Percentiles rank a stretch among this genome's conserved stretches.
These are phyloP conservation scores for Echinochloa phyllopogon DNA, from an alignment of 176 grass and related monocot genomes.

Conservation along the genomic window DNA sequence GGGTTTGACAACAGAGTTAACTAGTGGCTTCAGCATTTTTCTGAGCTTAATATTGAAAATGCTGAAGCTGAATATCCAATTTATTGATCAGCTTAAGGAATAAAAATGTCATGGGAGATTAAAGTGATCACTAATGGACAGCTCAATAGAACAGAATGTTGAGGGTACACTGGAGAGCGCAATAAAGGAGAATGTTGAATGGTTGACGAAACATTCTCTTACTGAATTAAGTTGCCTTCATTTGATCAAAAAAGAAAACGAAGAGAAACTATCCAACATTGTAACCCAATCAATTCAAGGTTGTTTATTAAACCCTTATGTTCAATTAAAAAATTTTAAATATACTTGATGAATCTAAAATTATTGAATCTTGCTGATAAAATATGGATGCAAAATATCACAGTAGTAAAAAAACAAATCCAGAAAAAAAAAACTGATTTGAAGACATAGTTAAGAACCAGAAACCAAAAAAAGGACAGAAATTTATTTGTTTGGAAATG, in stretches of 20 bases:
- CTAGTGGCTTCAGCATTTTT: not conserved
- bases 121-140: not conserved
- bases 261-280: not conserved
- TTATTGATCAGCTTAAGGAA: not conserved
- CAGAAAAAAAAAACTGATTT: conserved; percentile 2
- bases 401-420: not conserved
- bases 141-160: not conserved
- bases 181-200: not conserved
- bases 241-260: not conserved
- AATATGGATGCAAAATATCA: not conserved
- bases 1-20: not conserved
- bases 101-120: not conserved
- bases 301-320: not conserved
- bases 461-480: not conserved
- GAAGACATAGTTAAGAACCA: conserved; percentile 18
- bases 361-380: conserved; percentile 11
- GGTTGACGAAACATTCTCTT: not conserved
- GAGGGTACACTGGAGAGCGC: not conserved
- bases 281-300: not conserved
- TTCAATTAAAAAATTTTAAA: not conserved
- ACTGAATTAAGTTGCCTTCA: not conserved
- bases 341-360: not conserved
- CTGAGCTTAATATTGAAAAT: not conserved
- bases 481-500: conserved; percentile 12
- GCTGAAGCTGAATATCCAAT: not conserved